A percentile compares a stretch with the other conserved stretches of the same genome.
These are phyloP conservation scores for Jamesozyma gamospora DNA, from an alignment of 805 yeast species.

Conservation along the genomic window DNA sequence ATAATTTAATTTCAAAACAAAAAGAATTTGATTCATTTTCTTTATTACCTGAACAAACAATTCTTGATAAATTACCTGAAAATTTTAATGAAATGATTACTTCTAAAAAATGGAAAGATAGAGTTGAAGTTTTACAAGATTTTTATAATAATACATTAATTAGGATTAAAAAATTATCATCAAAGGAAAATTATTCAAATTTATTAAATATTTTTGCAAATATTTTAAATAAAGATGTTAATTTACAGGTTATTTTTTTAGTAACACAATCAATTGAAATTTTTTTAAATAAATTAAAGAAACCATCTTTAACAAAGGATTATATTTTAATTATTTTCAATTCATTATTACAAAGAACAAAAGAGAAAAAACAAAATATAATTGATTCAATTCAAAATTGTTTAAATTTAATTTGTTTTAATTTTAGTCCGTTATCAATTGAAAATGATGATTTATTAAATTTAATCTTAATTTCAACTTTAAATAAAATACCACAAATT, in stretches of 20 bases:
- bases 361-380: conserved; percentile 77
- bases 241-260: conserved; percentile 71
- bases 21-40: conserved; percentile 55
- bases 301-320: conserved; percentile 43
- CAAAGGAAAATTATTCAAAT: conserved; percentile 51
- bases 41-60: conserved; percentile 57
- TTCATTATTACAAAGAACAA: conserved; percentile 69
- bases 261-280: conserved; percentile 59
- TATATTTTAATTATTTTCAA: conserved; percentile 37
- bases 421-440: conserved; percentile 32
- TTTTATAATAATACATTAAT: conserved; percentile 34
- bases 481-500: conserved; percentile 76
- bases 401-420: conserved; percentile 51
- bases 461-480: conserved; percentile 47
- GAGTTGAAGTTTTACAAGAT: conserved; percentile 76
- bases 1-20: neutral
- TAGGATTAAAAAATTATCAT: conserved; percentile 46
- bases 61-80: conserved; percentile 54
- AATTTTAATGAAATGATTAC: conserved; percentile 46
- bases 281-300: conserved; percentile 57
- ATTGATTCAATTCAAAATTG: conserved; percentile 60
- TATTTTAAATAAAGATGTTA: conserved; percentile 70
- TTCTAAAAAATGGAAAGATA: conserved; percentile 80
- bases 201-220: conserved; percentile 57
- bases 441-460: conserved; percentile 40